phyloP scores from a whole-genome alignment of 768 basidiomycete genomes.

The Leccinum truebloodii region DNA sequence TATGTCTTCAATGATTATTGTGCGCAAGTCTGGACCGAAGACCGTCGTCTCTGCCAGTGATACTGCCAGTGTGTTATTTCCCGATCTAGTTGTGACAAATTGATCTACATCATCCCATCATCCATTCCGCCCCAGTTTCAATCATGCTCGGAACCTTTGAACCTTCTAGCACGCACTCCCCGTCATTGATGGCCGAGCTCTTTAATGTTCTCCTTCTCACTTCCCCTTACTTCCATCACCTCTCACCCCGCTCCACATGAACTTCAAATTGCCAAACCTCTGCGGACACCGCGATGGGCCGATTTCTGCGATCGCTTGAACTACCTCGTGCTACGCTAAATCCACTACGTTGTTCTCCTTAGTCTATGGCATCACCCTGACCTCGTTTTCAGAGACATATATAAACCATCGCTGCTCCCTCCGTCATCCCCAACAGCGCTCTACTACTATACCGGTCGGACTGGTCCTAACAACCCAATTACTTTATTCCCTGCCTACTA shows the following conservation, averaged over 20 bases:
- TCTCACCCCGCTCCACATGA: slow-evolving; percentile 15
- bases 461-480: slow-evolving; percentile 5
- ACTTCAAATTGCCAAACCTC: slow-evolving; percentile 10
- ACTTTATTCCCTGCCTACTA: slow-evolving; percentile 22
- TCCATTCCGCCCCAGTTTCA: slow-evolving; percentile 1
- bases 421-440: slow-evolving; percentile 18
- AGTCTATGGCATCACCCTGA: slow-evolving; percentile 32
- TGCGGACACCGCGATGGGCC: slow-evolving; percentile 12
- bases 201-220: slow-evolving; percentile 7
- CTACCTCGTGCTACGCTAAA: slow-evolving; percentile 40
- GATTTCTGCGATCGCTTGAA: slow-evolving; percentile 23
- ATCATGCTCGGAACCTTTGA: slow-evolving; percentile 13
- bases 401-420: slow-evolving; percentile 27
- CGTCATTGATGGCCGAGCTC: slow-evolving; percentile 14
- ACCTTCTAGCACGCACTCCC: slow-evolving; percentile 14
- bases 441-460: slow-evolving; percentile 12
- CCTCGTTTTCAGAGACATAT: slow-evolving; percentile 44
- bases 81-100: slow-evolving; percentile 6
- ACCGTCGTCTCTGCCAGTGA: no score
- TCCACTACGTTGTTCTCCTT: slow-evolving; percentile 27
- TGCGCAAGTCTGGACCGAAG: background rate
- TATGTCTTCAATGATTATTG: slow-evolving; percentile 6
- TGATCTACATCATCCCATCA: slow-evolving; percentile 22
- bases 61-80: slow-evolving; percentile 1
- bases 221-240: slow-evolving; percentile 6